Base-by-base conservation (phyloP, 2,329 filamentous ascomycete genomes). In the Hirsutella minnesotensis region DNA sequence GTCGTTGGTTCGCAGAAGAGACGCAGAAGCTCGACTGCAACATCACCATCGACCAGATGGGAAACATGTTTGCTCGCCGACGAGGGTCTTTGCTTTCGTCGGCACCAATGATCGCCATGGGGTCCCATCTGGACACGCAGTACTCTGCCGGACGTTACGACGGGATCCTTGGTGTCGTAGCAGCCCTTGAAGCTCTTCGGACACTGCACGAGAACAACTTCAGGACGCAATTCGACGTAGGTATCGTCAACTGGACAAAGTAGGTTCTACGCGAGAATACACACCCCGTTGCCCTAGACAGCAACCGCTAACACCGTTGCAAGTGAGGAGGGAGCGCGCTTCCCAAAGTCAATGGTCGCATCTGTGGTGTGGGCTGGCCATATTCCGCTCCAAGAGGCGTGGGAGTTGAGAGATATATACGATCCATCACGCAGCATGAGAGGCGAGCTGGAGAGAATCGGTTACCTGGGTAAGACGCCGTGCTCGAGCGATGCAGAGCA, bases 171-270 rank as follows among this genome's bases (percentile, higher is more conserved):
- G 86, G 86, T 8, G 73, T 92, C 5, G 69, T 76, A 20, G 77
- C 84, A 1, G 86, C 79, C 0, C 67, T 92, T 0, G 86, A 92
- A 61, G 79, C 83, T 58, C 64, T 92, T 13, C 75, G 70, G 46
- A 72, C 78, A 0, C 64, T 94, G 37, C 69, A 79, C 5, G 84
- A 89, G 16, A 73, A 80, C 47, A 66, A 73, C 19, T 66, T 83
- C 2, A 72, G 83, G 54, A 89, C 85, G 0, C 73, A 82, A 37
- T 83, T 77, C 33, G 80, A 81, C 1, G 71, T 89, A 0, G 84
- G 83, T 1, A 75, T 88, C 1, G 77, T 89, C 3, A 86, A 88
- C 54, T 86, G 81, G 82, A 88, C 82, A 3, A 86, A 86, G 71
- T 76, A 19, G 20, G 35, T 37, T n/a, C 8, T 12, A 21, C 35